phyloP scores from a whole-genome alignment of 2,329 filamentous ascomycete species.

The Didymella keratinophila region DNA sequence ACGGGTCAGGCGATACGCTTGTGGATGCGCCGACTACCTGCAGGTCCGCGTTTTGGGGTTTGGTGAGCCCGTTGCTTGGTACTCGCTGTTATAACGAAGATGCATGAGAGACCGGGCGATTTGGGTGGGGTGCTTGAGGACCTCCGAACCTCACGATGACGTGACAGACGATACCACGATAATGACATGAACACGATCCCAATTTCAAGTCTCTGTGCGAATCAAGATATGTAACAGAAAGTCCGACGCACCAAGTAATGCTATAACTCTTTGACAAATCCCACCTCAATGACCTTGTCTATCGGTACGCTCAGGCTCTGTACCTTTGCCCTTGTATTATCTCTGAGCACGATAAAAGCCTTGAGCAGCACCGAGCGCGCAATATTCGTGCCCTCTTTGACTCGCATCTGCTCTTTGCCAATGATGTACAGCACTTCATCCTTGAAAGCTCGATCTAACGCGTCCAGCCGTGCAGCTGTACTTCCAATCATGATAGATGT shows the following conservation, averaged over 20 bases:
- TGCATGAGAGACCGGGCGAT: too few species aligned
- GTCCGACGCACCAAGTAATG: not conserved
- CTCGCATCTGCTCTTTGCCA: slow-evolving; percentile 60
- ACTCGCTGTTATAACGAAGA: too few species aligned
- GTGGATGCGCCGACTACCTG: too few species aligned
- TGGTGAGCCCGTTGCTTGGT: too few species aligned
- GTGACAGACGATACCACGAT: too few species aligned
- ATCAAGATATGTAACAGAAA: slow-evolving; percentile 2
- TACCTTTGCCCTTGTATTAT: slow-evolving; percentile 72
- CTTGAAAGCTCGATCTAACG: slow-evolving; percentile 55
- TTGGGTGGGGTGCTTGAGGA: not conserved
- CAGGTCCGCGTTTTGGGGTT: too few species aligned
- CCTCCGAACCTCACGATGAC: not conserved
- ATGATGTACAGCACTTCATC: slow-evolving; percentile 61
- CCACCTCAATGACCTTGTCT: slow-evolving; percentile 71
- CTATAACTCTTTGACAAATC: slow-evolving; percentile 72
- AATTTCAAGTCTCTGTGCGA: not conserved
- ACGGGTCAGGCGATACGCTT: too few species aligned
- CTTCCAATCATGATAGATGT: slow-evolving; percentile 20
- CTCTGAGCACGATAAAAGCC: slow-evolving; percentile 69
- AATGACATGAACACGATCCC: not conserved
- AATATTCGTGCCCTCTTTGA: slow-evolving; percentile 54
- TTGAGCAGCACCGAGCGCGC: slow-evolving; percentile 59
- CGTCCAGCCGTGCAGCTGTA: slow-evolving; percentile 40
- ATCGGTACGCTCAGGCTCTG: slow-evolving; percentile 68